Evolutionary conservation across 2,329 filamentous ascomycete genomes (phyloP).

Genomic region (Capronia americana): DNA sequence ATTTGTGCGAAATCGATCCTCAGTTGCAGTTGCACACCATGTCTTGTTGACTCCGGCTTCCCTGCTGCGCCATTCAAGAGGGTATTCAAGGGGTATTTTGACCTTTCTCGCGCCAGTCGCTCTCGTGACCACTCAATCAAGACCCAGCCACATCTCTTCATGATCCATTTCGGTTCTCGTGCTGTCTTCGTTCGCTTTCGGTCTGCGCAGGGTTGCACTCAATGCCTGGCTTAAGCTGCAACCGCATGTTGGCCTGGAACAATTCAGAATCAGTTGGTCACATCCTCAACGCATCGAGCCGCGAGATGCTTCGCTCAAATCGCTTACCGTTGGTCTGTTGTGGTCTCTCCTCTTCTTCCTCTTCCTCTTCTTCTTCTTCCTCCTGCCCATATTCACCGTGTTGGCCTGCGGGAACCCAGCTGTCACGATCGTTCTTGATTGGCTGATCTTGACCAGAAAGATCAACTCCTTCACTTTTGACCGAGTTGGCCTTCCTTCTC

Average conservation of each 20-base stretch:
- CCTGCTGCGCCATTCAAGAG: slow-evolving; percentile 25
- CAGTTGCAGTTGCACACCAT: slow-evolving; percentile 7
- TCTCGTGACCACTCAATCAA: not conserved
- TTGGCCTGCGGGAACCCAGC: slow-evolving; percentile 79
- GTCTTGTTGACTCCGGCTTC: slow-evolving; percentile 13
- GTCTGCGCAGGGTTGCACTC: not conserved
- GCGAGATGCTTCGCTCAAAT: not conserved
- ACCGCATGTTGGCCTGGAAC: slow-evolving; percentile 32
- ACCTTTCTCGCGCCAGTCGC: not conserved
- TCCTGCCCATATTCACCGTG: slow-evolving; percentile 53
- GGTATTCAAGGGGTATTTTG: slow-evolving; percentile 16
- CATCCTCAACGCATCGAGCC: not conserved
- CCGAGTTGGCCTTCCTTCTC: slow-evolving; percentile 76
- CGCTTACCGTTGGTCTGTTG: slow-evolving; percentile 39
- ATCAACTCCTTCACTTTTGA: slow-evolving; percentile 69
- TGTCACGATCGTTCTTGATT: slow-evolving; percentile 75
- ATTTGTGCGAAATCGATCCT: not conserved
- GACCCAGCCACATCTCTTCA: slow-evolving; percentile 8
- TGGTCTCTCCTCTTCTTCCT: slow-evolving; percentile 40
- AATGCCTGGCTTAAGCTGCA: slow-evolving; percentile 17
- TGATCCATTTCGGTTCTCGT: not conserved
- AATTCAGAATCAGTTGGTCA: not conserved
- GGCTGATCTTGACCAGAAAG: slow-evolving; percentile 82
- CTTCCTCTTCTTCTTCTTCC: slow-evolving; percentile 53
- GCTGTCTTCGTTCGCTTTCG: not conserved